Base-by-base conservation (phyloP, 768 basidiomycete species). In the Piloderma croceum region DNA sequence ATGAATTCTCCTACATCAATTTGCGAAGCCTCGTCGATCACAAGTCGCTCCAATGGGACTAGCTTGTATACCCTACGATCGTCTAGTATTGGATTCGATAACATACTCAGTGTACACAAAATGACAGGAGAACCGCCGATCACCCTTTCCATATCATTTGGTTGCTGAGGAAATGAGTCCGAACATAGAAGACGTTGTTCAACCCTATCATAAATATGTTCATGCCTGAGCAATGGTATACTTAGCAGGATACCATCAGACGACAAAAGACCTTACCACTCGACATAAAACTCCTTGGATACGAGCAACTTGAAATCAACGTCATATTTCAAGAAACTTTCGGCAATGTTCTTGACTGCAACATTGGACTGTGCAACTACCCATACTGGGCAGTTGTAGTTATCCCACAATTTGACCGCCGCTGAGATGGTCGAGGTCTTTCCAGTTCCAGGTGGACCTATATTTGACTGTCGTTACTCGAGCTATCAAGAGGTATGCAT, bases 21-120 rank as follows among this genome's bases (percentile, higher is more conserved):
- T 38, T 74, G 73, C 6, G 72, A 74, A 2, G 73, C 76, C 52
- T 78, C 74, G 41, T 78, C 76, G n/a, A 77, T 58, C n/a, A 78
- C 62, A 2, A 77, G 61, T n/a, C 62, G 56, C 19, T 61, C 63
- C 17, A 74, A 54, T 2, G 72, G 73, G 2, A 73, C 52, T 4
- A 68, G 22, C 0, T 52, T 32, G 47, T 67, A 69, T 6, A 69
- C 17, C 1, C 56, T 52, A 11, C 60, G 58, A 0, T 49, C 38
- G 9, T 58, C 50, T n/a, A 77, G 45, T 1, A 44, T 52, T 2
- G 69, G 69, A 29, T 72, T 73, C 4, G 71, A 74, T 6, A 78
- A 59, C 67, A 72, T 74, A 41, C 69, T 65, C 18, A 78, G 44
- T 1, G 75, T 77, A 31, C 63, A 74, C 2, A 78, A 52, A 5